Evolutionary conservation across 495 filamentous ascomycete genomes (phyloP).

Genomic region (Daldinia vernicosa): DNA sequence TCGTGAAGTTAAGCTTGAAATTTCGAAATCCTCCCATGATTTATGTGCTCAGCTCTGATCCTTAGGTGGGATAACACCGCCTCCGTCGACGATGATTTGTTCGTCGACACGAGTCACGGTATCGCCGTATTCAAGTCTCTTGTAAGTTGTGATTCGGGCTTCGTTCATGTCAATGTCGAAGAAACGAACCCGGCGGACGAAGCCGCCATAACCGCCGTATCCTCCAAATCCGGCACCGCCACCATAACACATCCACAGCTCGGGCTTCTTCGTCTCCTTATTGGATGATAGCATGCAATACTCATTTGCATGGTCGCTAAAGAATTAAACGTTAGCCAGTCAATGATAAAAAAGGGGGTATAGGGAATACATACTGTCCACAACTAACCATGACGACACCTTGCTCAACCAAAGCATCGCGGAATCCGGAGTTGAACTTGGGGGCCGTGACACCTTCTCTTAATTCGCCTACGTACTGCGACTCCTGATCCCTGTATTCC

Average conservation of each 20-base stretch:
- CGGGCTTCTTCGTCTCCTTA: slow-evolving; percentile 63
- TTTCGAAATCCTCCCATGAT: neutral
- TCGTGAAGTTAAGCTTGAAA: neutral
- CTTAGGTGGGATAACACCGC: slow-evolving; percentile 62
- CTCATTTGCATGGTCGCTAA: slow-evolving; percentile 92
- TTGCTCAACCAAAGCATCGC: slow-evolving; percentile 83
- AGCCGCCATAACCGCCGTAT: slow-evolving; percentile 89
- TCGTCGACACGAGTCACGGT: slow-evolving; percentile 79
- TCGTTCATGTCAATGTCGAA: slow-evolving; percentile 94
- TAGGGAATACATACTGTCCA: slow-evolving; percentile 74
- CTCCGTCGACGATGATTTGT: slow-evolving; percentile 86
- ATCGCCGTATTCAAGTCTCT: slow-evolving; percentile 83
- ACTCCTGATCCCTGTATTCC: slow-evolving; percentile 71
- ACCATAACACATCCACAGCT: slow-evolving; percentile 98
- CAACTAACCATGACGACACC: slow-evolving; percentile 86
- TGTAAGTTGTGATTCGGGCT: slow-evolving; percentile 88
- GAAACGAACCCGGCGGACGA: slow-evolving; percentile 81
- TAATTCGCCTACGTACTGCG: slow-evolving; percentile 68
- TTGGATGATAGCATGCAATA: slow-evolving; percentile 80
- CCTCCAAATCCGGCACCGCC: slow-evolving; percentile 91
- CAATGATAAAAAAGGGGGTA: neutral
- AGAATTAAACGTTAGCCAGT: slow-evolving; percentile 18
- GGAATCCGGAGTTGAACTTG: slow-evolving; percentile 85
- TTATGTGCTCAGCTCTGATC: neutral
- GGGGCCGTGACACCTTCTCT: slow-evolving; percentile 86